phyloP scores from a whole-genome alignment of 176 grass and related monocot genomes.

The Zea mays region Zm-B73-REFERENCE-NAM-5.0 NC_050096.1:232048501-232049000 shows the following conservation, averaged over 20 bases:
- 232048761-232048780: slow-evolving; percentile 27
- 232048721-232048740: neutral
- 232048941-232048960: neutral
- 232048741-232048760: neutral
- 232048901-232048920: neutral
- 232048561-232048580: neutral
- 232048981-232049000: no score
- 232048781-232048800: slow-evolving; percentile 31
- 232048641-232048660: neutral
- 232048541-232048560: slow-evolving; percentile 32
- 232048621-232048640: neutral
- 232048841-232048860: neutral
- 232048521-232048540: slow-evolving; percentile 59
- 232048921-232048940: neutral
- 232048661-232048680: neutral
- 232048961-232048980: neutral
- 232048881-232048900: neutral
- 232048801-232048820: neutral
- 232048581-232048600: neutral
- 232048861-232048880: slow-evolving; percentile 53
- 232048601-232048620: neutral
- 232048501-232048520: slow-evolving; percentile 32
- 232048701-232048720: neutral
- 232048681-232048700: neutral
- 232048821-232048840: slow-evolving; percentile 30